A percentile compares a stretch with the other conserved stretches of the same genome.
phyloP scores from a whole-genome alignment of 495 filamentous ascomycete genomes.

The Pseudomonodictys pantanalensis region DNA sequence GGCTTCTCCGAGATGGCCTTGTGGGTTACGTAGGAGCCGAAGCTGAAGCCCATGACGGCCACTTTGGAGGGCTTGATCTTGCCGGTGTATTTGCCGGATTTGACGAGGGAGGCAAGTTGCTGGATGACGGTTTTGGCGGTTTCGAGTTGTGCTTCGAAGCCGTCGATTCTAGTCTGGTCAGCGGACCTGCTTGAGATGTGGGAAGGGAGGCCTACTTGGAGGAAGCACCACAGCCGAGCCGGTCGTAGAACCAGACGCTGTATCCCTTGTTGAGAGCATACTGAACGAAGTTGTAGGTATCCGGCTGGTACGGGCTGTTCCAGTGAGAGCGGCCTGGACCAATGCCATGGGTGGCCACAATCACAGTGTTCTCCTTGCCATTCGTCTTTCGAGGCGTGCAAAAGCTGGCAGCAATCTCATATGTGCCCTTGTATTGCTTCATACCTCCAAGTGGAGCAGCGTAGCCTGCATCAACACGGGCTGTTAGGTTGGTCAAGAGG shows the following conservation, averaged over 20 bases:
- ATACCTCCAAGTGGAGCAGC: conserved; percentile 3
- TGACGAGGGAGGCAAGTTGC: conserved; percentile 29
- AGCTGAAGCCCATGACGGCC: conserved; percentile 30
- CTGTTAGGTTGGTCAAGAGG: conserved; percentile 12
- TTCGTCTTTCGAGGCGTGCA: conserved; percentile 27
- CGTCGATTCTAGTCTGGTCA: conserved; percentile 3
- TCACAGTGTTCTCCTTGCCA: conserved; percentile 28
- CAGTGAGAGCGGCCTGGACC: conserved; percentile 29
- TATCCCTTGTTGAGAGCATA: conserved; percentile 25
- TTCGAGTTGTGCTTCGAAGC: conserved; percentile 14
- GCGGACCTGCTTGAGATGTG: neutral
- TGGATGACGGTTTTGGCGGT: conserved; percentile 31
- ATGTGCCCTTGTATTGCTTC: conserved; percentile 17
- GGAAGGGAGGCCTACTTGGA: conserved; percentile 8
- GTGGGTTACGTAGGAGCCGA: conserved; percentile 28
- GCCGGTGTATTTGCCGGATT: conserved; percentile 34
- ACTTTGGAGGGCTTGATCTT: conserved; percentile 16
- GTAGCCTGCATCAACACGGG: conserved; percentile 11
- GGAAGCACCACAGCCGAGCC: conserved; percentile 27
- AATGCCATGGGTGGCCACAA: conserved; percentile 32
- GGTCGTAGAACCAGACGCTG: conserved; percentile 33
- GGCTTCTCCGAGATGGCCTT: conserved; percentile 25
- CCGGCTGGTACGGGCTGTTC: conserved; percentile 30
- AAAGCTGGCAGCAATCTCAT: conserved; percentile 32
- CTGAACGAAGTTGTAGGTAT: conserved; percentile 33